Evolutionary conservation across 805 yeast genomes (phyloP).

Genomic region (Ogataea philodendri): DNA sequence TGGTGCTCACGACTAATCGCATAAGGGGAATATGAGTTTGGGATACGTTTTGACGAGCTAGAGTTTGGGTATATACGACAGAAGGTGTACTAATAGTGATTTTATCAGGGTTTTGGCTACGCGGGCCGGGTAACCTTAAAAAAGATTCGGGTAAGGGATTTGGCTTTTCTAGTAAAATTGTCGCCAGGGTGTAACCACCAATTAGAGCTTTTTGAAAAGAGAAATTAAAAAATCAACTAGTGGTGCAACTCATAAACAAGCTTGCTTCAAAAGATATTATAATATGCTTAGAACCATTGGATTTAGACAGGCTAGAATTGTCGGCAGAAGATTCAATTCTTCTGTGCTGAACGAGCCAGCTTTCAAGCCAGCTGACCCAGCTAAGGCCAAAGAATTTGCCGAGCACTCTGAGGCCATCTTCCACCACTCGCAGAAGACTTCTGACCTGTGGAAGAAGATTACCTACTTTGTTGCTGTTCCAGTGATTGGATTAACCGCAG

Average conservation of each 20-base stretch:
- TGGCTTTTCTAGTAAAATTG: too few species aligned
- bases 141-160: too few species aligned
- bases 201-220: conserved; percentile 8
- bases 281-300: conserved; percentile 46
- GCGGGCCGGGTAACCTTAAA: too few species aligned
- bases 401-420: conserved; percentile 59
- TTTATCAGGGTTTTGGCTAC: too few species aligned
- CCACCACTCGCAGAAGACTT: conserved; percentile 77
- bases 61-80: not conserved
- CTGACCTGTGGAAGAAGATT: conserved; percentile 82
- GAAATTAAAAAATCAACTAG: conserved; percentile 9
- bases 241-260: conserved; percentile 12
- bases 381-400: conserved; percentile 70
- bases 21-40: conserved; percentile 31
- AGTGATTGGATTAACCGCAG: conserved; percentile 69
- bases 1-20: conserved; percentile 37
- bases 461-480: conserved; percentile 80
- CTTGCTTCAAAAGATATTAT: conserved; percentile 1
- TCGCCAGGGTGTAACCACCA: too few species aligned
- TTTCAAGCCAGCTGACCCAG: conserved; percentile 48
- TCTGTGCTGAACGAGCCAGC: conserved; percentile 40
- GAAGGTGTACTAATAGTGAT: too few species aligned
- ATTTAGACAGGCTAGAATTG: conserved; percentile 28
- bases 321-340: conserved; percentile 36
- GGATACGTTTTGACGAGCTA: not conserved